These are phyloP conservation scores for Oxyria digyna DNA, from an alignment of 148 eudicot species.

Conservation along the genomic window DNA sequence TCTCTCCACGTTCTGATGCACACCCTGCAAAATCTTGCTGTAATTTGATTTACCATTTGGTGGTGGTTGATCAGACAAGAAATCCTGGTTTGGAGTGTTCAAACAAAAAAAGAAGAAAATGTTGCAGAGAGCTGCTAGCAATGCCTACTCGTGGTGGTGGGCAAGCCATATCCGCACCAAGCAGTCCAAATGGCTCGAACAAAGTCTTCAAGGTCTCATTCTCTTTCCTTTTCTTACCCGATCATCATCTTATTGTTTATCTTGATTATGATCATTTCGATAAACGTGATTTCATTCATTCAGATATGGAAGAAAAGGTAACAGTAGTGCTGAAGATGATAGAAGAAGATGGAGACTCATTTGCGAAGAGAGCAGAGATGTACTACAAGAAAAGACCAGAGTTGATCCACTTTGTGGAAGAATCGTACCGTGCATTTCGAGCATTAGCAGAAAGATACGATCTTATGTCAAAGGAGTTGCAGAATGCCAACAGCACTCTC, in stretches of 20 bases:
- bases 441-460: constrained; percentile 86
- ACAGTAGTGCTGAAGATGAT: constrained; percentile 54
- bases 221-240: neutral
- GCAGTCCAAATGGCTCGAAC: constrained; percentile 41
- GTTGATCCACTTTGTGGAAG: constrained; percentile 63
- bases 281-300: neutral
- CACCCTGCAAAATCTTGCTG: neutral
- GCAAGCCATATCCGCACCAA: constrained; percentile 35
- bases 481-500: constrained; percentile 80
- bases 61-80: neutral
- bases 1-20: neutral
- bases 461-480: constrained; percentile 65
- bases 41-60: neutral
- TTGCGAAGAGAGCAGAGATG: constrained; percentile 93
- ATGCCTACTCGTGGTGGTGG: constrained; percentile 46
- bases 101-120: constrained; percentile 12
- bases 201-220: constrained; percentile 23
- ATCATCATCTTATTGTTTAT: neutral
- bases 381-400: constrained; percentile 89
- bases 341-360: constrained; percentile 86
- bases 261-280: too few species aligned
- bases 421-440: constrained; percentile 55
- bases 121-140: constrained; percentile 37
- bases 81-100: neutral
- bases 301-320: constrained; percentile 93